Conservation (phyloP, 176 grass and related monocot species). For the Thinopyrum elongatum region DNA sequence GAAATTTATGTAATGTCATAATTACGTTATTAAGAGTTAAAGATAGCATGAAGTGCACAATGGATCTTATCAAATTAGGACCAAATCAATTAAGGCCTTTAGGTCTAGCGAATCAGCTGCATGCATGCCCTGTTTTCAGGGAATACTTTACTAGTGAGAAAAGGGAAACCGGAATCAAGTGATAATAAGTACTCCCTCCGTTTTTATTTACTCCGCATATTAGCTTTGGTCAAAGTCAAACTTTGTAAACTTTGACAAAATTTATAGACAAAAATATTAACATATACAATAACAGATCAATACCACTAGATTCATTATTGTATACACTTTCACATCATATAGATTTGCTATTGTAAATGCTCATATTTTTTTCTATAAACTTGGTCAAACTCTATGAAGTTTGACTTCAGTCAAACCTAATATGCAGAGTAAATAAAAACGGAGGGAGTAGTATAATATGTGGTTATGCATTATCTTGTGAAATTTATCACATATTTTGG, state of each 20-base stretch:
- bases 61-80: neutral
- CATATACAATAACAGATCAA: no score
- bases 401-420: no score
- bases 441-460: neutral
- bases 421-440: no score
- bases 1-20: neutral
- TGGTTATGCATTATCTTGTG: constrained; percentile 74
- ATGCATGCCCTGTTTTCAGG: neutral
- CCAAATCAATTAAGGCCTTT: neutral
- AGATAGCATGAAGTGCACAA: neutral
- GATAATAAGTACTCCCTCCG: neutral
- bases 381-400: no score
- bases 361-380: no score
- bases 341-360: no score
- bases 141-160: neutral
- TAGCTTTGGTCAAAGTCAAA: no score
- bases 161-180: neutral
- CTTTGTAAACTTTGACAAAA: no score
- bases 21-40: neutral
- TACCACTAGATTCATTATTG: no score
- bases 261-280: no score
- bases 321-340: no score
- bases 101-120: neutral
- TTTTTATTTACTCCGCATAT: no score
- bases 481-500: neutral